Percentiles rank a stretch among this genome's conserved stretches.
Evolutionary conservation across 371 early-diverging fungal genomes (phyloP).

Genomic region (Smittium culicis): DNA sequence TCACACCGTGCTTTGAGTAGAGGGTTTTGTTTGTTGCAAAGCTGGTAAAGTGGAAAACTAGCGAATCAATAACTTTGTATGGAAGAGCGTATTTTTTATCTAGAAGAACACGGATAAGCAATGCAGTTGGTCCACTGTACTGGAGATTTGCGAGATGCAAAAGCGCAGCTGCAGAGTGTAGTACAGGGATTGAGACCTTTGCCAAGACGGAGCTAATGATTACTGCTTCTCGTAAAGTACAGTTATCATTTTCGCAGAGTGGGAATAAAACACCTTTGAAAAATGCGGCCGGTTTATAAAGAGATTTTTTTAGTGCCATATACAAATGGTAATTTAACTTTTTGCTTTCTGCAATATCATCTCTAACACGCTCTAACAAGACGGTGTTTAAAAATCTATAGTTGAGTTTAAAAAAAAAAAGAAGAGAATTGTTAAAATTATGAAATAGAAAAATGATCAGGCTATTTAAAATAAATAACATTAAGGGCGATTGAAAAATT

Average conservation of each 20-base stretch:
- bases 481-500: no score
- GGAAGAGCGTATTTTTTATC: conserved; percentile 98
- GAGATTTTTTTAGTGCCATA: conserved; percentile 86
- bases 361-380: conserved; percentile 78
- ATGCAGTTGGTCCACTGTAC: conserved; percentile 84
- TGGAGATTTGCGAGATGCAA: conserved; percentile 92
- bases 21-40: conserved; percentile 62
- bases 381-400: conserved; percentile 59
- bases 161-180: conserved; percentile 89
- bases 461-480: no score
- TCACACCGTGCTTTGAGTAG: neutral
- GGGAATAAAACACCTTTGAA: conserved; percentile 96
- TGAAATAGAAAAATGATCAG: no score
- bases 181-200: conserved; percentile 84
- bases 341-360: conserved; percentile 86
- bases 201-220: conserved; percentile 82
- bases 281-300: conserved; percentile 94
- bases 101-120: conserved; percentile 87
- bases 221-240: conserved; percentile 94
- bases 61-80: conserved; percentile 84
- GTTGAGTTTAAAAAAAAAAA: no score
- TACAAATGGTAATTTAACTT: conserved; percentile 93
- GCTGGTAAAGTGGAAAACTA: conserved; percentile 86
- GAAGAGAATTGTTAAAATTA: no score
- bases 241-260: conserved; percentile 82